phyloP scores from a whole-genome alignment of 2,329 filamentous ascomycete species.

The Xylariaceae sp. region DNA sequence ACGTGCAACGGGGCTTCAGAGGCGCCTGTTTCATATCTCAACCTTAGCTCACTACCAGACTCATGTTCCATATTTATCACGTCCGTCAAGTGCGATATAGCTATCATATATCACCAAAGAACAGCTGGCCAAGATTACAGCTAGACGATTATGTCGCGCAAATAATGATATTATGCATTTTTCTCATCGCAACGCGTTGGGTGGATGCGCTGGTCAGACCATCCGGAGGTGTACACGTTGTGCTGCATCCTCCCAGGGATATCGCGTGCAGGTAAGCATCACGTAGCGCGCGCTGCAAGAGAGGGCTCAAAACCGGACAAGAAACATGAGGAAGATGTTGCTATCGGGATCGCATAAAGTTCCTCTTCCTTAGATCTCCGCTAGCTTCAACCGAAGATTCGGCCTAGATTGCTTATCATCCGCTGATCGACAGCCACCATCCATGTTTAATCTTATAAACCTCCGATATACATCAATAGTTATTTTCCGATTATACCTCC shows the following conservation, averaged over 20 bases:
- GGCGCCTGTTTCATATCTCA: constrained; percentile 9
- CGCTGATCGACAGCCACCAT: constrained; percentile 7
- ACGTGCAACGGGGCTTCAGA: constrained; percentile 10
- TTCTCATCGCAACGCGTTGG: no score
- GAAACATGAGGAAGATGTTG: neutral
- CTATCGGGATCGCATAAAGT: neutral
- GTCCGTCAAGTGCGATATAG: no score
- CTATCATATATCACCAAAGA: no score
- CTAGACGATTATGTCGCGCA: no score
- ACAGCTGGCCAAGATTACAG: no score
- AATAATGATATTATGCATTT: no score
- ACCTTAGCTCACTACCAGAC: neutral
- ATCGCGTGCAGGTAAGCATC: neutral
- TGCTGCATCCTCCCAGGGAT: constrained; percentile 2
- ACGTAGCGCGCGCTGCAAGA: neutral
- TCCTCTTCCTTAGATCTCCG: neutral
- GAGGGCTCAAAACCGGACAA: no score
- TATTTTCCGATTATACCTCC: no score
- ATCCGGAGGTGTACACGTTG: constrained; percentile 1
- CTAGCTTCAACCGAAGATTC: constrained; percentile 8
- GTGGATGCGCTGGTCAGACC: neutral
- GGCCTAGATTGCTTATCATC: constrained; percentile 10
- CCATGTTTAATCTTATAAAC: constrained; percentile 14
- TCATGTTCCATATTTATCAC: neutral
- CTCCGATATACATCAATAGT: no score